Evolutionary conservation across 2,329 filamentous ascomycete species (phyloP).

Genomic region (Peltaster fructicola): DNA sequence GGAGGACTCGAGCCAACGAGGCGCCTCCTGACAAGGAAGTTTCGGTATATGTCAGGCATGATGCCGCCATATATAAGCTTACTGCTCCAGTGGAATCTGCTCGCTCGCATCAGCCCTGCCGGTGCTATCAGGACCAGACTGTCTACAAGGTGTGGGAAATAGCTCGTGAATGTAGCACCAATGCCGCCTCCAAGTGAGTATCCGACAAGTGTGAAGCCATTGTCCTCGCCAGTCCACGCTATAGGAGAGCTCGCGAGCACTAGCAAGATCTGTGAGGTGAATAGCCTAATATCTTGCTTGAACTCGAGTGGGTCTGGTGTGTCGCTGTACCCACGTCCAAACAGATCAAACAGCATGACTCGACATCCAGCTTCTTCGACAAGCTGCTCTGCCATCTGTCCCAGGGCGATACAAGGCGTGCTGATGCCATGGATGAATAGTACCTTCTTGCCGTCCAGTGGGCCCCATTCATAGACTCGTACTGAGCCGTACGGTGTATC

Average conservation of each 20-base stretch:
- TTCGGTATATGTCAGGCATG: constrained; percentile 40
- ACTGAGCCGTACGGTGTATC: constrained; percentile 52
- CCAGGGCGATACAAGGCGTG: constrained; percentile 55
- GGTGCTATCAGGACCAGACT: constrained; percentile 64
- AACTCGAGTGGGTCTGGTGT: constrained; percentile 47
- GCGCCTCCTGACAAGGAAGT: constrained; percentile 33
- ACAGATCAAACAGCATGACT: constrained; percentile 65
- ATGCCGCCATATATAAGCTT: constrained; percentile 46
- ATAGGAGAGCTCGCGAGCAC: constrained; percentile 53
- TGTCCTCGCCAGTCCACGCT: constrained; percentile 40
- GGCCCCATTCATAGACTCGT: constrained; percentile 67
- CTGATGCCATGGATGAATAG: constrained; percentile 67
- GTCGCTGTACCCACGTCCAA: constrained; percentile 63
- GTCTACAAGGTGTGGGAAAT: constrained; percentile 50
- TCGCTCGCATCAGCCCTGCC: constrained; percentile 52
- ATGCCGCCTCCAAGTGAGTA: constrained; percentile 70
- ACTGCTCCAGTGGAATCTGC: constrained; percentile 43
- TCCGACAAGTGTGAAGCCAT: constrained; percentile 52
- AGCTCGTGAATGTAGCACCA: constrained; percentile 48
- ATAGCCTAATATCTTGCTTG: constrained; percentile 56
- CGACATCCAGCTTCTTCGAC: constrained; percentile 46
- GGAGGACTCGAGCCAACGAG: too few species aligned
- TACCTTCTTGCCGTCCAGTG: constrained; percentile 50
- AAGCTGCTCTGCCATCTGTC: constrained; percentile 46
- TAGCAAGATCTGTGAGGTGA: constrained; percentile 53